A percentile compares a stretch with the other conserved stretches of the same genome.
phyloP scores from a whole-genome alignment of 164 flowering plant genomes.

The Euptelea pleiosperma region DNA sequence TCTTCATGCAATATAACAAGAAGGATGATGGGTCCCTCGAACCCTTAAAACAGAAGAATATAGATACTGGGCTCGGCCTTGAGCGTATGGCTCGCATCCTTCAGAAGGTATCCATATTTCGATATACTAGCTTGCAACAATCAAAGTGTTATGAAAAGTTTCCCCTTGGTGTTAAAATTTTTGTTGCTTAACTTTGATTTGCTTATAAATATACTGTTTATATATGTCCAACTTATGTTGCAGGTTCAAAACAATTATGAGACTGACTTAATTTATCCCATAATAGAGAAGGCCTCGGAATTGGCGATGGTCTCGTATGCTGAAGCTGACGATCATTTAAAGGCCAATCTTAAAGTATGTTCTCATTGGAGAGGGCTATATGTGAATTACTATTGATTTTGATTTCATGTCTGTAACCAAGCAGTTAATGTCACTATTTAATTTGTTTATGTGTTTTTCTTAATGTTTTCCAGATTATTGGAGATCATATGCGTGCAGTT shows the following conservation, averaged over 20 bases:
- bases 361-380: not conserved
- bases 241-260: slow-evolving; percentile 91
- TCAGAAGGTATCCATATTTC: slow-evolving; percentile 50
- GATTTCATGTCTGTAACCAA: not conserved
- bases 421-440: not conserved
- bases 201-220: too few species aligned
- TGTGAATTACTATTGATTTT: not conserved
- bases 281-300: slow-evolving; percentile 65
- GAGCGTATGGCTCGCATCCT: slow-evolving; percentile 88
- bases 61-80: slow-evolving; percentile 86
- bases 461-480: slow-evolving; percentile 57
- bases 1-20: slow-evolving; percentile 84
- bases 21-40: slow-evolving; percentile 79
- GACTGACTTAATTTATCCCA: slow-evolving; percentile 85
- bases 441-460: not conserved
- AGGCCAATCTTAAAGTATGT: slow-evolving; percentile 63
- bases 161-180: too few species aligned
- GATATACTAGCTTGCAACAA: too few species aligned
- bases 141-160: too few species aligned
- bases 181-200: too few species aligned
- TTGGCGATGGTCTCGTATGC: slow-evolving; percentile 62
- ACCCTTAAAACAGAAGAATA: slow-evolving; percentile 73
- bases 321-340: slow-evolving; percentile 47
- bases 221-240: slow-evolving; percentile 16
- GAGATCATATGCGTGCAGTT: slow-evolving; percentile 83